phyloP scores from a whole-genome alignment of 2,329 filamentous ascomycete genomes.

The Epichloe brachyelytri region DNA sequence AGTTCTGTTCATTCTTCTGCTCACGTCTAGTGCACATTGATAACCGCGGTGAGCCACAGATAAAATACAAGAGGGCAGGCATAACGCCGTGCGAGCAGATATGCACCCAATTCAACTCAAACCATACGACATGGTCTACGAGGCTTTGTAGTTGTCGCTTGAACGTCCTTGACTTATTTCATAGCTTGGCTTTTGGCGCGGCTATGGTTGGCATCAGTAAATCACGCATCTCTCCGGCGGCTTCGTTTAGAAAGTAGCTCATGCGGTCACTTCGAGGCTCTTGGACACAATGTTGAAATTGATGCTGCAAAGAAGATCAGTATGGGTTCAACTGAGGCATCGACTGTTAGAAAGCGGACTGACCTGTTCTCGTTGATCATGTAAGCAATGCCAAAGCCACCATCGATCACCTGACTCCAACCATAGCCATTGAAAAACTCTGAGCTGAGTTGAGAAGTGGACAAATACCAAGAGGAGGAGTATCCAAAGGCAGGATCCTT shows the following conservation, averaged over 20 bases:
- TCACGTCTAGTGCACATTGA: background rate
- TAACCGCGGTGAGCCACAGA: background rate
- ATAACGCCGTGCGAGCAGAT: background rate
- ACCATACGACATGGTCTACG: background rate
- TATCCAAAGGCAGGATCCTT: slow-evolving; percentile 78
- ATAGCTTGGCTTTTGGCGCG: slow-evolving; percentile 77
- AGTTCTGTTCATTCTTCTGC: background rate
- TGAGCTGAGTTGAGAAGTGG: slow-evolving; percentile 76
- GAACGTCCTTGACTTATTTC: slow-evolving; percentile 17
- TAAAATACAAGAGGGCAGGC: background rate
- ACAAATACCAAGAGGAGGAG: slow-evolving; percentile 79
- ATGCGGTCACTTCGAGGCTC: slow-evolving; percentile 76
- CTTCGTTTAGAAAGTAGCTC: slow-evolving; percentile 93
- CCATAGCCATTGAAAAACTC: slow-evolving; percentile 99
- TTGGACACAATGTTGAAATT: slow-evolving; percentile 99
- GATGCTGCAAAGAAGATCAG: slow-evolving; percentile 41
- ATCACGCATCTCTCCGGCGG: slow-evolving; percentile 79
- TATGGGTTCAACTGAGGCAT: background rate
- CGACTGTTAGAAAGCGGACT: slow-evolving; percentile 4
- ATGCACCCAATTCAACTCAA: background rate
- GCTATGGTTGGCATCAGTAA: slow-evolving; percentile 71
- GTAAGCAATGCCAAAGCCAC: slow-evolving; percentile 93
- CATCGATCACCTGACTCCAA: slow-evolving; percentile 95
- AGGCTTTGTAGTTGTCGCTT: background rate
- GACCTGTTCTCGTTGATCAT: slow-evolving; percentile 99